Base-by-base conservation (phyloP, 2,329 filamentous ascomycete genomes). In the Aspergillus caelatus region DNA sequence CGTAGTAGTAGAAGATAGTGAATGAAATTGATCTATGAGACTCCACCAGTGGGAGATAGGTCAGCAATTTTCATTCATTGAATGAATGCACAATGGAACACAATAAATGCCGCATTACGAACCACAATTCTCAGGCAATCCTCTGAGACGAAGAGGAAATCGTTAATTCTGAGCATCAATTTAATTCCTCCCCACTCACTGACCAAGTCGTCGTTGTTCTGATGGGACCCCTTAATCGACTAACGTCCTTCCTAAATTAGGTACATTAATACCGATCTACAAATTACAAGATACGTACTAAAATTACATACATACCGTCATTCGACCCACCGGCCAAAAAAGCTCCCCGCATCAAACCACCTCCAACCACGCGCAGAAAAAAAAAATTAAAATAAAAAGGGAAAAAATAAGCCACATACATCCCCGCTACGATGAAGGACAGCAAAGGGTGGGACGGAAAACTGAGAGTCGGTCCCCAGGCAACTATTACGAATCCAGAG, bases 401-500 rank as follows among this genome's bases (percentile, higher is more conserved):
- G 3, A 3, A 48, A 48, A 48, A 6, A 26, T 14, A 23, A 7
- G 14, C 23, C 8, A 23, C 23, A 23, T 19, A 34, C 21, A 8
- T 41, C 16, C 21, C 26, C 34, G 53, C 58, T 30, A 72, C 54
- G 39, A 79, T 79, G 78, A 80, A 78, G 64, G 78, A 78, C 67
- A 78, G 75, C 63, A 77, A 77, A 68, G 80, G 80, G 58, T 82
- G 79, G 80, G 80, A 82, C 67, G 80, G 80, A 34, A 82, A 82
- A 67, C 67, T 81, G 63, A 71, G 80, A 48, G 80, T 97, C 57
- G 88, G 91, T 65, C 88, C 89, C 71, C 89, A 86, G 74, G 84
- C 88, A 2, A 82, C 87, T 36, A 81, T 96, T 54, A 83, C 86
- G 28, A 96, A 96, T 72, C 91, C 92, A 2, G 92, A 95, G 73